Conservation (phyloP, 2,329 filamentous ascomycete species). For the Geosmithia flava region DNA sequence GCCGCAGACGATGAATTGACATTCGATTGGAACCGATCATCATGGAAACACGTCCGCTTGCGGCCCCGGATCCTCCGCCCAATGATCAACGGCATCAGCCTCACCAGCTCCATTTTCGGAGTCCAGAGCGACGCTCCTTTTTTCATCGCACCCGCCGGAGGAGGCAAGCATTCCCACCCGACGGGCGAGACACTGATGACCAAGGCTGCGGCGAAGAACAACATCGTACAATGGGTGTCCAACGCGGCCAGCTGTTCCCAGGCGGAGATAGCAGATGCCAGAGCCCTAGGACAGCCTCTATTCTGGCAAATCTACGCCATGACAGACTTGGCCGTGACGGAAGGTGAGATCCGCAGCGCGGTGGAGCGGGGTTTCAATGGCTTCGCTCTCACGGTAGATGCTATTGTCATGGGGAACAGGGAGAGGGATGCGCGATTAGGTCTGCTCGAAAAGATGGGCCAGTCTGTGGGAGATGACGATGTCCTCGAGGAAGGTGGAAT, state of each 20-base stretch:
- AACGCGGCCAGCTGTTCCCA: conserved; percentile 4
- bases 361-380: conserved; percentile 3
- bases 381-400: conserved; percentile 4
- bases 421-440: conserved; percentile 2
- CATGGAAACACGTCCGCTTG: conserved; percentile 3
- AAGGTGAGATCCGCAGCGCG: conserved; percentile 2
- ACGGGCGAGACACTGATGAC: conserved; percentile 3
- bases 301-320: conserved; percentile 6
- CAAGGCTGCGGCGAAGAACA: conserved; percentile 2
- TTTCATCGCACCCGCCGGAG: conserved; percentile 5
- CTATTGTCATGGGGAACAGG: conserved; percentile 2
- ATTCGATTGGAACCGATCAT: conserved; percentile 2
- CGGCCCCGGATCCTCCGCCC: conserved; percentile 3
- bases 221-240: conserved; percentile 5
- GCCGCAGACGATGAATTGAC: conserved; percentile 3
- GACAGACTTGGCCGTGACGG: conserved; percentile 1
- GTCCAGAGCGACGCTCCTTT: conserved; percentile 1
- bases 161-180: conserved; percentile 4
- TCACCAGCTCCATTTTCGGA: background rate
- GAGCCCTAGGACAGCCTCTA: background rate
- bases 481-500: no score
- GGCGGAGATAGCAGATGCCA: conserved; percentile 2
- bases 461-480: background rate
- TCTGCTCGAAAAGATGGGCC: background rate
- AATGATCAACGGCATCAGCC: background rate